Percentiles rank a stretch among this genome's conserved stretches.
Conservation (phyloP, 139 green algal genomes). For the Limnomonas spitsbergensis region DNA sequence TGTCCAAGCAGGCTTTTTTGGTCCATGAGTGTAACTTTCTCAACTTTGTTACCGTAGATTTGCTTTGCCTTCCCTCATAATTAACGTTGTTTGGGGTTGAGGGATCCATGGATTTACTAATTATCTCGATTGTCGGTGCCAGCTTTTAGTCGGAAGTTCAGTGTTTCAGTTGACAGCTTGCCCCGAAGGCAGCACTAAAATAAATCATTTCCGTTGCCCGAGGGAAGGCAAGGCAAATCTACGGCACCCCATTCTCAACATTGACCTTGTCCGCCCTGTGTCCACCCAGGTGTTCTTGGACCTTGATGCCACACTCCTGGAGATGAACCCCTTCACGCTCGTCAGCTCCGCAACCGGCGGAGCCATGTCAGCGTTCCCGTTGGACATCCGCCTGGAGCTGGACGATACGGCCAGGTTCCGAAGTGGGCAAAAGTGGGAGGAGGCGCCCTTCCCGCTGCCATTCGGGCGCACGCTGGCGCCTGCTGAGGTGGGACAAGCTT, state of each 20-base stretch:
- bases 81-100: too few relatives aligned
- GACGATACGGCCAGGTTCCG: constrained; percentile 90
- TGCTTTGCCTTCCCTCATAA: too few relatives aligned
- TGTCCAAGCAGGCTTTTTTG: too few relatives aligned
- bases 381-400: constrained; percentile 82
- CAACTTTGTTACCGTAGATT: too few relatives aligned
- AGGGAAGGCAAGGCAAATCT: neutral
- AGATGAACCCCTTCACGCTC: constrained; percentile 95
- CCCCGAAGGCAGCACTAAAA: too few relatives aligned
- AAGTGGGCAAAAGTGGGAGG: constrained; percentile 17
- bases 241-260: neutral
- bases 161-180: too few relatives aligned
- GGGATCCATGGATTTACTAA: too few relatives aligned
- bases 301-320: constrained; percentile 84
- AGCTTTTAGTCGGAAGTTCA: too few relatives aligned
- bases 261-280: too few relatives aligned
- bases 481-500: constrained; percentile 50
- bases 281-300: constrained; percentile 63
- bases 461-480: constrained; percentile 80
- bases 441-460: constrained; percentile 83
- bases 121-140: too few relatives aligned
- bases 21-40: too few relatives aligned
- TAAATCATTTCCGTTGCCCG: too few relatives aligned
- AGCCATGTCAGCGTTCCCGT: constrained; percentile 50
- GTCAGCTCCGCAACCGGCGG: neutral